phyloP scores from a whole-genome alignment of 2,329 filamentous ascomycete genomes.

The Dactylellina leptospora region DNA sequence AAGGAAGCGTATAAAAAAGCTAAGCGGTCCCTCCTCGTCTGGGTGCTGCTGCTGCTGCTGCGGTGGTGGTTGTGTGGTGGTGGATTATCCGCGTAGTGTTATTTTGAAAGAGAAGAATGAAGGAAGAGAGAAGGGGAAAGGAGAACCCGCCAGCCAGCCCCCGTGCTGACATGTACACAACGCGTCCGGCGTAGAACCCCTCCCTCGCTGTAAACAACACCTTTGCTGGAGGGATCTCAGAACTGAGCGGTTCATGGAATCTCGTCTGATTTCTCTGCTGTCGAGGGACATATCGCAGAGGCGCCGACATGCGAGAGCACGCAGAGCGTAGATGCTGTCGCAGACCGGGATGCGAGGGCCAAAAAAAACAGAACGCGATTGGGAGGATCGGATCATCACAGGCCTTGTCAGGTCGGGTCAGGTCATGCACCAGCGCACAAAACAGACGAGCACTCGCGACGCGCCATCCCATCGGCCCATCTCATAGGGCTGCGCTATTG shows the following conservation, averaged over 20 bases:
- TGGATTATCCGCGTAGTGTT: slow-evolving; percentile 44
- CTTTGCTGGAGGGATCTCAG: too few species aligned
- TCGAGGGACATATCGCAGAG: too few species aligned
- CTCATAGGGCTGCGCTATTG: not conserved
- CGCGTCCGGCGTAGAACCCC: slow-evolving; percentile 32
- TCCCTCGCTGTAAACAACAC: slow-evolving; percentile 23
- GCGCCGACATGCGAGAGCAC: too few species aligned
- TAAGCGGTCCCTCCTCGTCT: slow-evolving; percentile 8
- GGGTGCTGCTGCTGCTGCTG: not conserved
- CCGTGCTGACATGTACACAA: slow-evolving; percentile 19
- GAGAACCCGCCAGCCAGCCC: not conserved
- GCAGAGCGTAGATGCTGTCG: not conserved
- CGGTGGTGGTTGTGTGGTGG: slow-evolving; percentile 6
- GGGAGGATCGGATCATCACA: slow-evolving; percentile 23
- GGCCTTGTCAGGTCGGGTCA: not conserved
- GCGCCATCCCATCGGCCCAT: slow-evolving; percentile 17
- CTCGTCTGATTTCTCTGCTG: too few species aligned
- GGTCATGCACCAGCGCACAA: slow-evolving; percentile 26
- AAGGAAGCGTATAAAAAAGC: slow-evolving; percentile 18
- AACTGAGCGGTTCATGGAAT: too few species aligned
- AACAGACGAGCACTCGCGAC: slow-evolving; percentile 46
- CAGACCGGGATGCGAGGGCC: too few species aligned
- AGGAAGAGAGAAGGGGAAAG: slow-evolving; percentile 1
- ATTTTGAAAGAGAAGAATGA: slow-evolving; percentile 2
- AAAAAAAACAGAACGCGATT: slow-evolving; percentile 23